Evolutionary conservation across 2,329 filamentous ascomycete species (phyloP).

Genomic region (Pseudogymnoascus sp.): DNA sequence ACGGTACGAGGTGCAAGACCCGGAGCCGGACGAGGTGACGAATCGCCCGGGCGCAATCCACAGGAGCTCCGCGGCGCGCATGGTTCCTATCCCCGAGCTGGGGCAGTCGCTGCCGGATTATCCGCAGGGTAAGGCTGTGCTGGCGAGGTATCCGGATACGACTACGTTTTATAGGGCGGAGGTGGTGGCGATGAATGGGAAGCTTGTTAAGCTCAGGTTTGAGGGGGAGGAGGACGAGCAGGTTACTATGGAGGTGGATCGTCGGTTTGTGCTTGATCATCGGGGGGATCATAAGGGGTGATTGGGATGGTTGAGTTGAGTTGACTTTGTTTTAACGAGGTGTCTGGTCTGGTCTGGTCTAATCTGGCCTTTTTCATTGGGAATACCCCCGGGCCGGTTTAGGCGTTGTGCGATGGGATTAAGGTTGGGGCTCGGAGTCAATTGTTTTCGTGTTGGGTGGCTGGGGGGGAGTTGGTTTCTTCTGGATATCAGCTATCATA

Average conservation of each 20-base stretch:
- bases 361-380: slow-evolving; percentile 1
- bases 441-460: neutral
- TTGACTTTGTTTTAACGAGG: no score
- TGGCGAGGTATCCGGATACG: slow-evolving; percentile 73
- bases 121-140: slow-evolving; percentile 57
- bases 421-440: neutral
- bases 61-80: slow-evolving; percentile 61
- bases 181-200: slow-evolving; percentile 58
- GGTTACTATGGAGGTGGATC: slow-evolving; percentile 66
- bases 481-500: neutral
- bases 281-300: slow-evolving; percentile 29
- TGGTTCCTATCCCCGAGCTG: slow-evolving; percentile 64
- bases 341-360: no score
- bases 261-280: slow-evolving; percentile 69
- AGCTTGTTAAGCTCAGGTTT: slow-evolving; percentile 59
- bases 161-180: slow-evolving; percentile 81
- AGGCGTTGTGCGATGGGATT: neutral
- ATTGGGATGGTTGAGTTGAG: no score
- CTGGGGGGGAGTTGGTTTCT: no score
- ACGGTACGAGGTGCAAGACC: slow-evolving; percentile 71
- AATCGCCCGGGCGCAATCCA: slow-evolving; percentile 56
- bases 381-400: slow-evolving; percentile 2
- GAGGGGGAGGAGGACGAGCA: slow-evolving; percentile 69
- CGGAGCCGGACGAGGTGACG: slow-evolving; percentile 62
- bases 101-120: slow-evolving; percentile 53